Evolutionary conservation across 2,329 filamentous ascomycete species (phyloP), one percentile per base, ranked within the genome.

Genomic region (Myriosclerotinia scirpicola): DNA sequence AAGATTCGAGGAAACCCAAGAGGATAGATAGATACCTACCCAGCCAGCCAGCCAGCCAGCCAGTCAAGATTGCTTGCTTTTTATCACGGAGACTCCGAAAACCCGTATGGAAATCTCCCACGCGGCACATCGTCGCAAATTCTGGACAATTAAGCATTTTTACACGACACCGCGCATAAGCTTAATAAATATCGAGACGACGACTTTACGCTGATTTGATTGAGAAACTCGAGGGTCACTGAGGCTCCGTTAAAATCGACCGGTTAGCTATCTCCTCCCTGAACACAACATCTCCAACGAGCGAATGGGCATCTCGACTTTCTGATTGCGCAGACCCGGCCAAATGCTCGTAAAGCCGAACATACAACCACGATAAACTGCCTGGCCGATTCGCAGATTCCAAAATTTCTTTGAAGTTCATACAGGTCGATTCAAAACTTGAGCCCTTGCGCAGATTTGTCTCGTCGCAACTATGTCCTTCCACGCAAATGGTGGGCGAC

Each of bases 401-500:
- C n/a, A 20, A 48, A 44, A 7, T 9, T 64, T 36, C n/a, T 9
- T 56, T 15, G 34, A 20, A 14, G 11, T n/a, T 17, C 40, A 38
- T 59, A 30, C 53, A 46, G 44, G 14, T 65, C 22, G 5, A 48
- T 59, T n/a, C 12, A 36, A 15, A 34, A 38, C 30, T 15, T 38
- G 44, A 30, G 53, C 20, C 26, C 36, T 40, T 50, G 54, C 48
- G 58, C 20, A 38, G 46, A 46, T 54, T 63, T 22, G 38, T 64
- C 15, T 26, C 48, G 34, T 55, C 63, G 67, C 68, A 48, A 71
- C 67, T 6, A 89, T 89, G 87, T 88, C 87, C 66, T 89, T 89
- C 75, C 81, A 84, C 40, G 67, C 72, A 74, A 84, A 84, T 74
- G 84, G 88, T 72, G 84, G 86, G 75, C 83, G 85, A 77, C 84